Percentiles rank a stretch among this genome's conserved stretches.
These are phyloP conservation scores for Arbutus unedo DNA, from an alignment of 148 eudicot genomes.

Conservation along the genomic window DNA sequence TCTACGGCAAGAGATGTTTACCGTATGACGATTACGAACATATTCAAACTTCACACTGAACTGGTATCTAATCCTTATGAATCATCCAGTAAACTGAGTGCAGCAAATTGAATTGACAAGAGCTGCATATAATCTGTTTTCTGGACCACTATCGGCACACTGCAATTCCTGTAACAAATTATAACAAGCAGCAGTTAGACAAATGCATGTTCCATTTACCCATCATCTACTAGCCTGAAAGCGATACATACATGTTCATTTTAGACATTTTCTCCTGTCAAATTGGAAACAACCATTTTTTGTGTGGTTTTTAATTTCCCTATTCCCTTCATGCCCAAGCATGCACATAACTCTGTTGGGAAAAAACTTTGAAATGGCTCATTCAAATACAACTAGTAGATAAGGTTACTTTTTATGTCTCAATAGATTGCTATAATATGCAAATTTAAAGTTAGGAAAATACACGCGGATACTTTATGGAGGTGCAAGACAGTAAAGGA, in stretches of 20 bases:
- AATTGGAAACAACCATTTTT: neutral
- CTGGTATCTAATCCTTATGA: neutral
- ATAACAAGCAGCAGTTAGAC: neutral
- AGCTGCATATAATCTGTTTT: neutral
- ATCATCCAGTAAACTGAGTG: conserved; percentile 9
- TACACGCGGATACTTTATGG: neutral
- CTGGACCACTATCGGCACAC: neutral
- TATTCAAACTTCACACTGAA: neutral
- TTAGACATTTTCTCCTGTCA: neutral
- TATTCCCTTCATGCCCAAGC: neutral
- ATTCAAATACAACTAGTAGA: neutral
- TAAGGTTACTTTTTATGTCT: neutral
- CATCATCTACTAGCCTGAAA: no score
- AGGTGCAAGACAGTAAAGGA: neutral
- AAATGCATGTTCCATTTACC: no score
- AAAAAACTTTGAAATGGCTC: no score
- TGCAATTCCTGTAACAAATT: conserved; percentile 15
- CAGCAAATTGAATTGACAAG: conserved; percentile 15
- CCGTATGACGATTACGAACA: neutral
- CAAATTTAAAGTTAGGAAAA: neutral
- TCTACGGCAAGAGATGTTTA: neutral
- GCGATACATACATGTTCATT: neutral
- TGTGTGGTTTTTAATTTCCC: neutral
- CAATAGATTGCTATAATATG: neutral
- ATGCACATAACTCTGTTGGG: neutral